These are phyloP conservation scores for Wickerhamiella kazuoi DNA, from an alignment of 805 yeast genomes.

Conservation along the genomic window DNA sequence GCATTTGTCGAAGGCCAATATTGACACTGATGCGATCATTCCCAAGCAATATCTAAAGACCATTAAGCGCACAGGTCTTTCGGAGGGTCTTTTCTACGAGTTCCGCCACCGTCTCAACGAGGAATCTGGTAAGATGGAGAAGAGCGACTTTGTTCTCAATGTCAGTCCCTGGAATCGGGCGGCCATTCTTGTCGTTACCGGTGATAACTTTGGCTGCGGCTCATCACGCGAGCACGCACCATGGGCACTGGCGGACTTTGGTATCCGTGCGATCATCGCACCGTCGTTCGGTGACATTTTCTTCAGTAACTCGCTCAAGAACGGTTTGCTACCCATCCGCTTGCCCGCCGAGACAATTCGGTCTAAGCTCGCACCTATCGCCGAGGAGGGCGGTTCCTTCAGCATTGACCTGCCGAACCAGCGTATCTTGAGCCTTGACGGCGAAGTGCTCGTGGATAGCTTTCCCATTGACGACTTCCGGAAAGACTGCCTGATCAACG, in stretches of 20 bases:
- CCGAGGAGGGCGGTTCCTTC: conserved; percentile 50
- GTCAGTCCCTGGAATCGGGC: conserved; percentile 67
- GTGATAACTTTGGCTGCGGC: conserved; percentile 98
- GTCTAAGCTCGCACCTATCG: conserved; percentile 61
- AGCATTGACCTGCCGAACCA: conserved; percentile 79
- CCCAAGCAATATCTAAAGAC: conserved; percentile 97
- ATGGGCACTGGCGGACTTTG: conserved; percentile 97
- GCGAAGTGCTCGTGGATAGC: conserved; percentile 58
- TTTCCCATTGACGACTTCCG: conserved; percentile 85
- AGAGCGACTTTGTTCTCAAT: conserved; percentile 83
- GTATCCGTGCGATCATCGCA: conserved; percentile 87
- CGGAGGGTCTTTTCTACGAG: conserved; percentile 79
- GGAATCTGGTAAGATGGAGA: conserved; percentile 35
- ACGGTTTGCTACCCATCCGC: conserved; percentile 86
- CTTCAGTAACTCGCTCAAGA: conserved; percentile 92
- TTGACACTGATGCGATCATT: conserved; percentile 96
- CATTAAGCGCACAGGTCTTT: conserved; percentile 89
- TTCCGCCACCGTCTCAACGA: conserved; percentile 49
- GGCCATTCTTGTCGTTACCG: conserved; percentile 73
- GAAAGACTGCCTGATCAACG: conserved; percentile 86
- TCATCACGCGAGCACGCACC: conserved; percentile 99
- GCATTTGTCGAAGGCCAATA: conserved; percentile 84
- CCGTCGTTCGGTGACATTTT: conserved; percentile 98
- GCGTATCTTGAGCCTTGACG: conserved; percentile 47
- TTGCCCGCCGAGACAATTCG: conserved; percentile 60